Conservation (phyloP, 2,329 filamentous ascomycete species). For the Apiospora arundinis region DNA sequence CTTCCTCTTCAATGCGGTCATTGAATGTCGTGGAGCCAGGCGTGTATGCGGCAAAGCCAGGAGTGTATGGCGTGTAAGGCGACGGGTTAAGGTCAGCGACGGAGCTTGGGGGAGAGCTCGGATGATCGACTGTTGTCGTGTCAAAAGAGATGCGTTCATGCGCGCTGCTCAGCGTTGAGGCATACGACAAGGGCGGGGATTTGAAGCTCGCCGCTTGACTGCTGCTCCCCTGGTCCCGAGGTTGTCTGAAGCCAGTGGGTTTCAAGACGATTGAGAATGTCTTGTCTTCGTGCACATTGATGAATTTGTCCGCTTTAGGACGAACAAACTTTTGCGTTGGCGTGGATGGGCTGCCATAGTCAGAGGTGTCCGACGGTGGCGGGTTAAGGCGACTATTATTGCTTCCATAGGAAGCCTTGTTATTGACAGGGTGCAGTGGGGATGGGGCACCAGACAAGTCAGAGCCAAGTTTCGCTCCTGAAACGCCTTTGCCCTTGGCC, state of each 20-base stretch:
- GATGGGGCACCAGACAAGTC: constrained; percentile 40
- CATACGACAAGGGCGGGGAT: constrained; percentile 50
- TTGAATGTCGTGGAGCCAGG: constrained; percentile 30
- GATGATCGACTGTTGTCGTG: constrained; percentile 53
- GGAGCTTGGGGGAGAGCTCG: constrained; percentile 56
- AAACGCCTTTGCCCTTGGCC: constrained; percentile 48
- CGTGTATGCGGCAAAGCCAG: not conserved
- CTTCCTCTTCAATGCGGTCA: constrained; percentile 30
- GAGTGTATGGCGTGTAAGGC: constrained; percentile 35
- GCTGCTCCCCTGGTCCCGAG: constrained; percentile 25
- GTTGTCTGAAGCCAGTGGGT: constrained; percentile 30
- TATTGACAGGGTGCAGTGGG: constrained; percentile 45
- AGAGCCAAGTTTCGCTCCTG: constrained; percentile 50
- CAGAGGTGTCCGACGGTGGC: constrained; percentile 35
- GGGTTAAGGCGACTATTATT: constrained; percentile 48
- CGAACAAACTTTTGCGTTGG: constrained; percentile 32
- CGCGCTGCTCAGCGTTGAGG: constrained; percentile 53
- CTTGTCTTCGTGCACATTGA: constrained; percentile 62
- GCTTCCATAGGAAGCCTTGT: constrained; percentile 45
- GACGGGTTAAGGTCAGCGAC: constrained; percentile 52
- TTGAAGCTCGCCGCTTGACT: constrained; percentile 44
- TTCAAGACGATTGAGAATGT: constrained; percentile 60
- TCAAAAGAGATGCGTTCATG: constrained; percentile 57
- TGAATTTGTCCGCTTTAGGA: constrained; percentile 51
- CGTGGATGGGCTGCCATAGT: constrained; percentile 34